Percentiles rank a stretch among this genome's conserved stretches.
Evolutionary conservation across 352 stramenopile genomes (phyloP).

Genomic region (Globisporangium middletonii): DNA sequence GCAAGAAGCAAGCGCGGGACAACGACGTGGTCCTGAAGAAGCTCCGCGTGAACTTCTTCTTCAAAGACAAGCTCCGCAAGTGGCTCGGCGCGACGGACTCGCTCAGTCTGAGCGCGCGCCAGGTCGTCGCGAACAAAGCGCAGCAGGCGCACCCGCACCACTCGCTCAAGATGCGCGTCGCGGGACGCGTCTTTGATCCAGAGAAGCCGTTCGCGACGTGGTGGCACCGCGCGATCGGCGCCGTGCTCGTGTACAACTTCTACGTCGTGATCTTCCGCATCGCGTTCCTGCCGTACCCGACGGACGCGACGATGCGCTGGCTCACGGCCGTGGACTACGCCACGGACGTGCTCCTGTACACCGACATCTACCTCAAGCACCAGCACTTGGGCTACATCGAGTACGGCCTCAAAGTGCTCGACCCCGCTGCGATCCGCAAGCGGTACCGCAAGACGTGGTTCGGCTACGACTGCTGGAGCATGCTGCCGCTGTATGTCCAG

Average conservation of each 20-base stretch:
- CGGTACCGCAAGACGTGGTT: slow-evolving; percentile 26
- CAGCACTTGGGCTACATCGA: slow-evolving; percentile 32
- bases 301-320: slow-evolving; percentile 13
- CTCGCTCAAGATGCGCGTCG: background rate
- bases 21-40: slow-evolving; percentile 19
- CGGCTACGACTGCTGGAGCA: slow-evolving; percentile 32
- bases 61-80: slow-evolving; percentile 39
- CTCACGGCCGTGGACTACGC: slow-evolving; percentile 35
- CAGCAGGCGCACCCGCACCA: background rate
- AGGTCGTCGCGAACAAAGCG: slow-evolving; percentile 13
- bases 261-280: slow-evolving; percentile 44
- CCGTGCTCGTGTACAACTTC: slow-evolving; percentile 54
- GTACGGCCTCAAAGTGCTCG: slow-evolving; percentile 35
- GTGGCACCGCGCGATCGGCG: slow-evolving; percentile 48
- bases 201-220: slow-evolving; percentile 36
- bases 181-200: slow-evolving; percentile 27
- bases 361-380: slow-evolving; percentile 36
- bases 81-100: slow-evolving; percentile 41
- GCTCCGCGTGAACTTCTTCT: slow-evolving; percentile 40
- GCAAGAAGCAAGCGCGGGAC: slow-evolving; percentile 8
- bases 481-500: slow-evolving; percentile 36
- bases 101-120: slow-evolving; percentile 33
- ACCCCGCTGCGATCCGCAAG: slow-evolving; percentile 25
- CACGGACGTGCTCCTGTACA: slow-evolving; percentile 27
- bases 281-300: slow-evolving; percentile 34